Base-by-base conservation (phyloP, 208 protist species). In the Strigomonas culicis region DNA sequence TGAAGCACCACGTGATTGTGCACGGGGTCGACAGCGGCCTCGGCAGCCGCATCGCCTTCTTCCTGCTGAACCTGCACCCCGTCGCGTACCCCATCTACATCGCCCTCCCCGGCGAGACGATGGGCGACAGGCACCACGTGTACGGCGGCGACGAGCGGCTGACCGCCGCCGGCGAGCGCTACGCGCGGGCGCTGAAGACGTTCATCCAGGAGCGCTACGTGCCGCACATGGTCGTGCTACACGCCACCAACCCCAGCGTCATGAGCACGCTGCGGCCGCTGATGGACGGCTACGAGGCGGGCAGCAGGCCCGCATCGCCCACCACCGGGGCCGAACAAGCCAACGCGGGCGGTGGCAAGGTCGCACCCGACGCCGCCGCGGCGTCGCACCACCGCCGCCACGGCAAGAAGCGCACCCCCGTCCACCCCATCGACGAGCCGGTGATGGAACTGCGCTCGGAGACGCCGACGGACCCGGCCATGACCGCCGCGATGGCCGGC, bases 61-160 rank as follows among this genome's bases (percentile, higher is more conserved):
- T 96, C 57, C 58, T 96, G n/a, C 52, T 90, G 44, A 96, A 96
- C 64, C 78, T 96, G 8, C 90, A 93, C 66, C 86, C 90, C 51
- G 77, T 94, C 36, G 81, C 87, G 15, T 91, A 85, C 63, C 90
- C 87, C 22, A 85, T 94, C 34, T 96, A 93, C 67, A 76, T 96
- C 52, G 77, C 83, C 4, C 68, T 93, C n/a, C 82, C 84, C 11
- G 90, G 90, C 15, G 84, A 95, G 63, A 95, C 90, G 7, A 68
- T 78, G 4, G 82, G 84, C 0, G 84, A 93, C 44, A 53, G 50
- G n/a, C 72, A 77, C 22, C 73, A 79, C 32, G 59, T 88, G 17
- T 95, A 90, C 62, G 90, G 90, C 51, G 86, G 90, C 3, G 81
- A 87, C 57, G 86, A 90, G 63, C 66, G 78, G 7, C 77, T 95